Conservation (phyloP, 768 basidiomycete species). For the Russula abietina region DNA sequence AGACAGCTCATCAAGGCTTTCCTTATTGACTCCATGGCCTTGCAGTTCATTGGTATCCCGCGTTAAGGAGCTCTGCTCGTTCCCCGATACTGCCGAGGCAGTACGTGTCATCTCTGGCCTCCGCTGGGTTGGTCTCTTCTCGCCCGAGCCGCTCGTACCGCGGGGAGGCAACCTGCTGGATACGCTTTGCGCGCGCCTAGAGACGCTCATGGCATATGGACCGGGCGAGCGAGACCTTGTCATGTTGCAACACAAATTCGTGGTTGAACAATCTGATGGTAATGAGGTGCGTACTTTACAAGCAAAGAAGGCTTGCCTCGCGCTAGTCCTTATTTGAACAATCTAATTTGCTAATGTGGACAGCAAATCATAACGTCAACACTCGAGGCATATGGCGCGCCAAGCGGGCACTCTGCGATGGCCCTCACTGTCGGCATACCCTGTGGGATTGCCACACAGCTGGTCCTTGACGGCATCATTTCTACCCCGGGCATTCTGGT, state of each 20-base stretch:
- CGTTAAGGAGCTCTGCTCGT: conserved; percentile 62
- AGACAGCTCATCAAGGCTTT: background rate
- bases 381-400: conserved; percentile 80
- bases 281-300: conserved; percentile 41
- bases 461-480: conserved; percentile 83
- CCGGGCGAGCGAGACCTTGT: conserved; percentile 90
- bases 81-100: conserved; percentile 66
- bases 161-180: conserved; percentile 79
- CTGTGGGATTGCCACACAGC: conserved; percentile 88
- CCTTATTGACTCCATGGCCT: background rate
- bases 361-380: conserved; percentile 92
- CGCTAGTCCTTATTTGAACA: background rate
- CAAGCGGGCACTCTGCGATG: conserved; percentile 83
- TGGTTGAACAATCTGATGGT: conserved; percentile 86
- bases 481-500: conserved; percentile 72
- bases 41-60: conserved; percentile 65
- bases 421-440: conserved; percentile 87
- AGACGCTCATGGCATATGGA: conserved; percentile 89
- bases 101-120: conserved; percentile 82
- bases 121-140: conserved; percentile 92
- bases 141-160: conserved; percentile 51
- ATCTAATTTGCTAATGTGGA: conserved; percentile 7
- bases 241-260: conserved; percentile 97
- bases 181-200: conserved; percentile 86
- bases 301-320: background rate